Evolutionary conservation across 2,329 filamentous ascomycete genomes (phyloP).

Genomic region (Arthroderma sp.): DNA sequence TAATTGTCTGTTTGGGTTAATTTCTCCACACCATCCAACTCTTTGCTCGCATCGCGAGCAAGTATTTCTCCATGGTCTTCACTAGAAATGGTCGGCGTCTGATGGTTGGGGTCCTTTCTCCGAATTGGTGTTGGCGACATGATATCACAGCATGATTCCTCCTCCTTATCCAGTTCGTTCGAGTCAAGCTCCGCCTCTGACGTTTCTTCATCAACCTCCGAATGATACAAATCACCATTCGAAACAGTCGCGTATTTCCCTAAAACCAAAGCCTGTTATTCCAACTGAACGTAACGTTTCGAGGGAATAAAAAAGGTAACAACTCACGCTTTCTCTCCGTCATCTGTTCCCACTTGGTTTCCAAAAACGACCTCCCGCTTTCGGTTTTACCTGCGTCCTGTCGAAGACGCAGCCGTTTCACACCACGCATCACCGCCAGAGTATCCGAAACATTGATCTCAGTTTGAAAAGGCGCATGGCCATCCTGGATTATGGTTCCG

Average conservation of each 20-base stretch:
- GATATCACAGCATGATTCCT: too few relatives aligned
- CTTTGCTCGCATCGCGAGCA: too few relatives aligned
- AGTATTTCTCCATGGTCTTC: not conserved
- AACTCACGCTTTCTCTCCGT: constrained; percentile 20
- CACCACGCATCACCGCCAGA: constrained; percentile 19
- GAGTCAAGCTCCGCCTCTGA: not conserved
- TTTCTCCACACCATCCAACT: too few relatives aligned
- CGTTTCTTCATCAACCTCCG: not conserved
- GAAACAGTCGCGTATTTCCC: not conserved
- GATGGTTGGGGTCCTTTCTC: not conserved
- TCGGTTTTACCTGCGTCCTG: constrained; percentile 5
- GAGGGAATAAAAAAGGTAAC: not conserved
- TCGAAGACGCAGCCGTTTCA: constrained; percentile 24
- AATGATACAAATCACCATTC: not conserved
- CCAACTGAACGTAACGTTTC: not conserved
- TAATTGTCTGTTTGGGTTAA: too few relatives aligned
- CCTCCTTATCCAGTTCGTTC: not conserved
- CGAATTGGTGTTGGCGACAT: not conserved
- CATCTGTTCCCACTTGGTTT: constrained; percentile 30
- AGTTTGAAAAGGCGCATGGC: constrained; percentile 13
- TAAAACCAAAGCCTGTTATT: not conserved
- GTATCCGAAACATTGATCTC: constrained; percentile 23
- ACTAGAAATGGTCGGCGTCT: not conserved
- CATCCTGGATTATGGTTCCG: constrained; percentile 7
- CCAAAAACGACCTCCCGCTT: constrained; percentile 24